A percentile compares a stretch with the other conserved stretches of the same genome.
These are phyloP conservation scores for Magnaporthales sp. DNA, from an alignment of 2,329 filamentous ascomycete genomes.

Conservation along the genomic window DNA sequence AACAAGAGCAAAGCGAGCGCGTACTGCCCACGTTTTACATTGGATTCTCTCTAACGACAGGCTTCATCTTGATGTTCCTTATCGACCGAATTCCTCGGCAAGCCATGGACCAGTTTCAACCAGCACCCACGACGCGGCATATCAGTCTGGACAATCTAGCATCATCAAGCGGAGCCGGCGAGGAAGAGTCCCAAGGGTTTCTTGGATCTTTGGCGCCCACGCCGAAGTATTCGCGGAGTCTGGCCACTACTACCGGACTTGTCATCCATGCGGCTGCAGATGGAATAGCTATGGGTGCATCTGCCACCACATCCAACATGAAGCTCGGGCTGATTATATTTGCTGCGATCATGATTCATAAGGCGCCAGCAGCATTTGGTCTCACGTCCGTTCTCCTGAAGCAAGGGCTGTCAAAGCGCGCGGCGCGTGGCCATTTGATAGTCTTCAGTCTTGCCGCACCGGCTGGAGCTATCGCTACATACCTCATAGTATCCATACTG, in stretches of 20 bases:
- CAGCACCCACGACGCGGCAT: constrained; percentile 63
- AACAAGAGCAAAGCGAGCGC: constrained; percentile 23
- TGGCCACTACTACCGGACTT: constrained; percentile 87
- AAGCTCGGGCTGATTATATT: constrained; percentile 88
- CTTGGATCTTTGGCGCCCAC: constrained; percentile 48
- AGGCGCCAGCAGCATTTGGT: constrained; percentile 91
- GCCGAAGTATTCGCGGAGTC: constrained; percentile 50
- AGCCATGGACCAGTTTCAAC: constrained; percentile 54
- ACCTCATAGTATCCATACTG: constrained; percentile 66
- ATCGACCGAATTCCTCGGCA: constrained; percentile 79
- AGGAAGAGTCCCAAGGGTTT: constrained; percentile 50
- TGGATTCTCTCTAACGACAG: constrained; percentile 75
- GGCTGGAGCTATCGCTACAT: constrained; percentile 75
- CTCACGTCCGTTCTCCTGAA: constrained; percentile 84
- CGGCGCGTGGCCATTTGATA: constrained; percentile 74
- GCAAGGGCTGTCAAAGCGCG: constrained; percentile 82
- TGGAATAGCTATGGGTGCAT: constrained; percentile 91
- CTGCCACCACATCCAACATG: constrained; percentile 63
- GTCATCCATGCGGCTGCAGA: constrained; percentile 94
- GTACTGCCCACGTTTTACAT: constrained; percentile 65
- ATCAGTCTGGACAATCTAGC: constrained; percentile 80
- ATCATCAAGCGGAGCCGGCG: constrained; percentile 25
- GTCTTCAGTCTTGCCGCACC: constrained; percentile 90
- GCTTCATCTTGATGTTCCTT: constrained; percentile 95
- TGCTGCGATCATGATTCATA: constrained; percentile 93